Conservation (phyloP, 1,284 basidiomycete genomes). For the Moesziomyces aphidis region DNA sequence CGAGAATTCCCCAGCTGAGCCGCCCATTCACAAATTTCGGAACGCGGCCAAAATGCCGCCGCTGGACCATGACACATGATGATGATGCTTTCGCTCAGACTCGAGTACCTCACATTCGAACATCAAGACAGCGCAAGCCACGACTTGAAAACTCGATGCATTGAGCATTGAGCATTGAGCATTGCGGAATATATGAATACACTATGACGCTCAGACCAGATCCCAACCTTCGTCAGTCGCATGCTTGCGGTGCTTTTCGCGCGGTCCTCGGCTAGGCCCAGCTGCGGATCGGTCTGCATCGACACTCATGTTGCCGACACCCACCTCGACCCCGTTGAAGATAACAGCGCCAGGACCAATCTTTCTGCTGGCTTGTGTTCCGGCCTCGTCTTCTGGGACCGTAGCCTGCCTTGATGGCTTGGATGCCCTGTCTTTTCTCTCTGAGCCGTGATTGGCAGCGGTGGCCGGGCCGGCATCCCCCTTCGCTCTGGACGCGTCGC, state of each 20-base stretch:
- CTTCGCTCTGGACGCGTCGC: slow-evolving; percentile 19
- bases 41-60: not conserved
- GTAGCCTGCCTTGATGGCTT: not conserved
- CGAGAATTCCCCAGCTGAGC: not conserved
- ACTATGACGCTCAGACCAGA: slow-evolving; percentile 9
- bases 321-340: slow-evolving; percentile 49
- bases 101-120: too few relatives aligned
- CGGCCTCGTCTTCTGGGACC: not conserved
- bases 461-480: not conserved
- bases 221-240: slow-evolving; percentile 35
- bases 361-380: slow-evolving; percentile 1
- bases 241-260: slow-evolving; percentile 19
- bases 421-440: not conserved
- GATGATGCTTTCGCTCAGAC: not conserved
- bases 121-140: too few relatives aligned
- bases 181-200: not conserved
- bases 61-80: not conserved
- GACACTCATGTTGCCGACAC: slow-evolving; percentile 18
- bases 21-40: not conserved
- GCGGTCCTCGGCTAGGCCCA: slow-evolving; percentile 5
- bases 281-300: not conserved
- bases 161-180: too few relatives aligned
- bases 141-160: too few relatives aligned
- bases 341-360: slow-evolving; percentile 42
- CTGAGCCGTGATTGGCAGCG: not conserved